A percentile compares a stretch with the other conserved stretches of the same genome.
These are phyloP conservation scores for Knoxia roxburghii DNA, from an alignment of 257 asterid genomes.

Conservation along the genomic window DNA sequence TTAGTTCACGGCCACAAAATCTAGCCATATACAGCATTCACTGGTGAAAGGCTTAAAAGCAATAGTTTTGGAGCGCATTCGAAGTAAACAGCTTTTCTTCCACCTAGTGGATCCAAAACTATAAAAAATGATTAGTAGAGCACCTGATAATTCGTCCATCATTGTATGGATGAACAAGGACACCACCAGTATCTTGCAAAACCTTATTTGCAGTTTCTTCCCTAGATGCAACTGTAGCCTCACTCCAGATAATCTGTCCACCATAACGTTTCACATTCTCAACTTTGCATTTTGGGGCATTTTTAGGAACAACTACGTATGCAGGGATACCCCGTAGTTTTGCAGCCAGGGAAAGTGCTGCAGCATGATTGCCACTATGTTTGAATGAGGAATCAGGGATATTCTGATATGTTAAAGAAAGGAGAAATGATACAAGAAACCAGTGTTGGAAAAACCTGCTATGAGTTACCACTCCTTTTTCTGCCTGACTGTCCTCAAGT, in stretches of 20 bases:
- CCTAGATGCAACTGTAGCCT: slow-evolving; percentile 60
- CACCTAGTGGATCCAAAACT: neutral
- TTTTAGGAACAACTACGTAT: slow-evolving; percentile 66
- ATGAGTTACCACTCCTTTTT: slow-evolving; percentile 84
- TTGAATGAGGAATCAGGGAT: slow-evolving; percentile 23
- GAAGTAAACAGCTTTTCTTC: neutral
- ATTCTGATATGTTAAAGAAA: slow-evolving; percentile 9
- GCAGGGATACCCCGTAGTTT: slow-evolving; percentile 84
- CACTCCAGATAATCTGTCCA: slow-evolving; percentile 83
- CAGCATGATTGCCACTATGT: slow-evolving; percentile 93
- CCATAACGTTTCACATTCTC: slow-evolving; percentile 86
- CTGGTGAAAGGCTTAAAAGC: neutral
- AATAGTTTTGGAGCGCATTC: neutral
- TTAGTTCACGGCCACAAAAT: neutral
- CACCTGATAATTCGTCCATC: slow-evolving; percentile 82
- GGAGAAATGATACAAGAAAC: slow-evolving; percentile 7
- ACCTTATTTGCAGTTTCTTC: slow-evolving; percentile 71
- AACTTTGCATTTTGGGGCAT: slow-evolving; percentile 92
- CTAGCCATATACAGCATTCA: neutral
- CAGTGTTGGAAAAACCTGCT: slow-evolving; percentile 56
- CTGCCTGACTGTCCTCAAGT: slow-evolving; percentile 68
- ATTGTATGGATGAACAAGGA: slow-evolving; percentile 87
- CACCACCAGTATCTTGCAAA: slow-evolving; percentile 63
- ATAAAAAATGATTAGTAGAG: neutral
- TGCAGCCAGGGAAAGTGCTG: slow-evolving; percentile 97